A percentile compares a stretch with the other conserved stretches of the same genome.
Conservation (phyloP, 73 alveolate genomes). For the Durusdinium trenchii region DNA sequence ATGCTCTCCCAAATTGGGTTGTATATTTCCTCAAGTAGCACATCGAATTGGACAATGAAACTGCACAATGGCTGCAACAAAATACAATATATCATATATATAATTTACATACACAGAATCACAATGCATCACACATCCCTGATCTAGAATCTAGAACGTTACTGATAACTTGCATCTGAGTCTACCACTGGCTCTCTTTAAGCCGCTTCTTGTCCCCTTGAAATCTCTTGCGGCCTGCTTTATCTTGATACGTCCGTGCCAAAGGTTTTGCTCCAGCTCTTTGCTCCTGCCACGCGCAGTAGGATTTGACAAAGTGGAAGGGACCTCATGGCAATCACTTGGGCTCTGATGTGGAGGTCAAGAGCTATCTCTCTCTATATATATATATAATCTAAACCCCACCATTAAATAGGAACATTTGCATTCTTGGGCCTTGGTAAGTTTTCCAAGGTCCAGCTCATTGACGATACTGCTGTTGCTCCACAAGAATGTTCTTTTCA, state of each 20-base stretch:
- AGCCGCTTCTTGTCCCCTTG: neutral
- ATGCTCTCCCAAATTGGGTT: neutral
- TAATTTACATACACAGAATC: no score
- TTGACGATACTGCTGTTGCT: neutral
- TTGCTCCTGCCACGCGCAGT: neutral
- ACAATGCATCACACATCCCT: neutral
- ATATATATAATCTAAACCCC: no score
- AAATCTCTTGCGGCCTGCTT: neutral
- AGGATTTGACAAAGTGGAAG: no score
- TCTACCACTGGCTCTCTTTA: neutral
- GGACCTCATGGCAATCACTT: no score
- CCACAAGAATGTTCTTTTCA: constrained; percentile 18
- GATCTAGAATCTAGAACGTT: neutral
- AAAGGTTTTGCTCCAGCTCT: neutral
- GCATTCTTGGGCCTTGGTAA: neutral
- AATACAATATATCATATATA: no score
- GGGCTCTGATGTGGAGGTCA: neutral
- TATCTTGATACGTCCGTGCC: neutral
- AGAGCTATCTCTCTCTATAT: neutral
- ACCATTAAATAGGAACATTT: neutral
- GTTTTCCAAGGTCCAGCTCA: neutral
- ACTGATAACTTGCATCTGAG: neutral
- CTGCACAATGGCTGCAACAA: neutral
- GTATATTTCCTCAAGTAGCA: neutral
- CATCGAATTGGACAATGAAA: neutral